A percentile compares a stretch with the other conserved stretches of the same genome.
Conservation (phyloP, 1,284 basidiomycete genomes). For the Ustanciosporium gigantosporum region DNA sequence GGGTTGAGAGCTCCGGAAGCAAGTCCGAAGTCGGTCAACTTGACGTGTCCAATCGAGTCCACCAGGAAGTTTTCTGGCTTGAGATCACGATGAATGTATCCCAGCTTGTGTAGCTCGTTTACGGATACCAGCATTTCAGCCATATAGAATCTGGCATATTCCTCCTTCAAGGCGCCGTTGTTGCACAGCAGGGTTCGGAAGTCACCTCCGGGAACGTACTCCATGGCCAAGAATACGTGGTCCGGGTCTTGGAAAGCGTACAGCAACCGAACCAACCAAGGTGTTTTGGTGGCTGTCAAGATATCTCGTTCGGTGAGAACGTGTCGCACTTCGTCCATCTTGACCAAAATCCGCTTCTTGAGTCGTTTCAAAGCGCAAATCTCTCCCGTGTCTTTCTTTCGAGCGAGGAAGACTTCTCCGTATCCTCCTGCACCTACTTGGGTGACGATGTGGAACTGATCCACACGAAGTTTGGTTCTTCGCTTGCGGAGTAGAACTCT, state of each 20-base stretch:
- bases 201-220: constrained; percentile 64
- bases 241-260: constrained; percentile 60
- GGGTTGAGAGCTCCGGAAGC: constrained; percentile 96
- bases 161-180: constrained; percentile 63
- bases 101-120: constrained; percentile 56
- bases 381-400: constrained; percentile 59
- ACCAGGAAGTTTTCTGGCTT: constrained; percentile 99
- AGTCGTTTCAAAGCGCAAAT: constrained; percentile 59
- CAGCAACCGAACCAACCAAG: constrained; percentile 57
- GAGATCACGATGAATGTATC: constrained; percentile 78
- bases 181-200: constrained; percentile 61
- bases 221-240: constrained; percentile 64
- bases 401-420: constrained; percentile 59
- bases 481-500: constrained; percentile 56
- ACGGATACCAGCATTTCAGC: constrained; percentile 60
- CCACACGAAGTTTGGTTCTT: constrained; percentile 55
- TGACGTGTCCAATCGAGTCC: constrained; percentile 92
- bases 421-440: constrained; percentile 61
- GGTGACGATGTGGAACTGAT: constrained; percentile 60
- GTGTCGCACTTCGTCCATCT: constrained; percentile 61
- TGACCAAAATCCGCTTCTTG: constrained; percentile 58
- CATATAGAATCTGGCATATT: constrained; percentile 60
- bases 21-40: constrained; percentile 96
- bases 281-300: constrained; percentile 57
- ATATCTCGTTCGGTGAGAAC: constrained; percentile 60